Evolutionary conservation across 192 early-diverging fungal genomes (phyloP).

Genomic region (Coemansia sp.): DNA sequence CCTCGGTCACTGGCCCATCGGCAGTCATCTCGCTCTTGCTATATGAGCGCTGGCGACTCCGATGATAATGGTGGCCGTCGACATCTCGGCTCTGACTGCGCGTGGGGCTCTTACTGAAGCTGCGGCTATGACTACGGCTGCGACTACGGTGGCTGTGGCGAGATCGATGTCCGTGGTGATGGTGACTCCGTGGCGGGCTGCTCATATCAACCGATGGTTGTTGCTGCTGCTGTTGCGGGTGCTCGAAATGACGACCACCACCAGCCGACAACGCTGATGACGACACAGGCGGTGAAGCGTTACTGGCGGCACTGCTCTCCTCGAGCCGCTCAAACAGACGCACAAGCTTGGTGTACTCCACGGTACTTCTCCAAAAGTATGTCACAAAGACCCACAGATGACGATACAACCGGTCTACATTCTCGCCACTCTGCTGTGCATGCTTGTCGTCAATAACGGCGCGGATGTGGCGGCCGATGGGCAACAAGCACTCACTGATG

Average conservation of each 20-base stretch:
- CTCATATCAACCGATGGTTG: neutral
- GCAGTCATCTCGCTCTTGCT: constrained; percentile 32
- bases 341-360: constrained; percentile 60
- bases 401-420: constrained; percentile 48
- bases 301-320: constrained; percentile 30
- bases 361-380: constrained; percentile 66
- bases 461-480: constrained; percentile 59
- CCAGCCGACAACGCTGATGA: constrained; percentile 10
- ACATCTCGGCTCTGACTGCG: constrained; percentile 28
- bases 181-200: neutral
- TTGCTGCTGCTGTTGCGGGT: constrained; percentile 6
- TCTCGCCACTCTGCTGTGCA: constrained; percentile 35
- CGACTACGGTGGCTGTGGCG: constrained; percentile 18
- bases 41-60: constrained; percentile 23
- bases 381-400: constrained; percentile 75
- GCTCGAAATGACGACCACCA: constrained; percentile 17
- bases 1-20: neutral
- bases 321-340: constrained; percentile 61
- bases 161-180: constrained; percentile 2
- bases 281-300: constrained; percentile 6
- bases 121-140: constrained; percentile 23
- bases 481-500: constrained; percentile 61
- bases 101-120: constrained; percentile 16
- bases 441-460: constrained; percentile 39
- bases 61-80: constrained; percentile 7